Percentiles rank a stretch among this genome's conserved stretches.
These are phyloP conservation scores for Aureobasidium sp. DNA, from an alignment of 2,329 filamentous ascomycete species.

Conservation along the genomic window DNA sequence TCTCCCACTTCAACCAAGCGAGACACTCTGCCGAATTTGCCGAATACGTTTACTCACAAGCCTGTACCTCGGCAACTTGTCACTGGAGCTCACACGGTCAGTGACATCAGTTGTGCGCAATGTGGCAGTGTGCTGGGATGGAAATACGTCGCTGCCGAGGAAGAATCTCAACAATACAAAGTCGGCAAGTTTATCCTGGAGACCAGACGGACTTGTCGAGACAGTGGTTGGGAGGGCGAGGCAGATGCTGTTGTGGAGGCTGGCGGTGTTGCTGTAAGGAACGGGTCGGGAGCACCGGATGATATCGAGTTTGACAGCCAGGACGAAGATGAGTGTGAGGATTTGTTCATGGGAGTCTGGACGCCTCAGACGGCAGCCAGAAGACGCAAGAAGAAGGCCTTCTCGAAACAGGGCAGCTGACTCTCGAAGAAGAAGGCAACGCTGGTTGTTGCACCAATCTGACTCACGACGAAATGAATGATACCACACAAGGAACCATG, in stretches of 20 bases:
- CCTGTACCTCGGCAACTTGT: conserved; percentile 53
- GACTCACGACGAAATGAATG: background rate
- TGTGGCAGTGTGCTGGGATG: conserved; percentile 54
- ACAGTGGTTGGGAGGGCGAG: conserved; percentile 46
- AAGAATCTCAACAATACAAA: conserved; percentile 57
- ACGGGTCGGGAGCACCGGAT: conserved; percentile 18
- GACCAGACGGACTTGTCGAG: conserved; percentile 47
- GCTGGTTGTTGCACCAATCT: background rate
- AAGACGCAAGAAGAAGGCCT: conserved; percentile 33
- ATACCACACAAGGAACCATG: background rate
- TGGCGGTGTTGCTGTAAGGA: conserved; percentile 8
- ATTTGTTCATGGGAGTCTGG: conserved; percentile 58
- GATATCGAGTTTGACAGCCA: conserved; percentile 56
- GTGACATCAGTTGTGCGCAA: conserved; percentile 51
- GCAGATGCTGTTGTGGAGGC: conserved; percentile 22
- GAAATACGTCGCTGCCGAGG: conserved; percentile 58
- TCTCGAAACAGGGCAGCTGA: conserved; percentile 17
- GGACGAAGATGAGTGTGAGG: conserved; percentile 61
- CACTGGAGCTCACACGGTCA: conserved; percentile 56
- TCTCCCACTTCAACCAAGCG: conserved; percentile 20
- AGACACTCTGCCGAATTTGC: conserved; percentile 37
- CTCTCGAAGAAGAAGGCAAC: background rate
- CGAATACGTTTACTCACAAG: conserved; percentile 52
- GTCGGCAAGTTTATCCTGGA: conserved; percentile 62
- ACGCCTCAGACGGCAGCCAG: conserved; percentile 46